Base-by-base conservation (phyloP, 768 basidiomycete species). In the Terana coerulea region DNA sequence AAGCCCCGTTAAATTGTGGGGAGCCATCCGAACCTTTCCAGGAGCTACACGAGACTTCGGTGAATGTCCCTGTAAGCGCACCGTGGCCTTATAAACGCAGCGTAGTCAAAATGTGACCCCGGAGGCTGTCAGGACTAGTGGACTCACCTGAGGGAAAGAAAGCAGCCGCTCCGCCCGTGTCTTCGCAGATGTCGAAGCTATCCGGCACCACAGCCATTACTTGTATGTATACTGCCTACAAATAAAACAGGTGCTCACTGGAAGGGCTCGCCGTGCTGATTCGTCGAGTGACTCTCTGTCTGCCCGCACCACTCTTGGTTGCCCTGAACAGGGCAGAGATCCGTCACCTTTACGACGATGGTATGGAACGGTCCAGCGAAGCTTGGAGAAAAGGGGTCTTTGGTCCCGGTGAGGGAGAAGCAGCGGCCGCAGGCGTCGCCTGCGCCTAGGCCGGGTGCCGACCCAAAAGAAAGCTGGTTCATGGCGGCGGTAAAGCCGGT, bases 371-470 rank as follows among this genome's bases (percentile, higher is more conserved):
- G 77, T 9, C 78, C 80, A 12, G 69, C 61, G 63, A 57, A 81
- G 0, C 66, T 49, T 0, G 79, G 77, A 17, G 77, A 75, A 67
- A 66, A 81, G 19, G 81, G 81, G 61, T 82, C 80, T 7, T 60
- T 54, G 12, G 61, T 69, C 26, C 71, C 79, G 1, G 79, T 78
- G 49, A 83, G 41, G n/a, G 72, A 65, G 61, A 84, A 83, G 69
- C 81, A 83, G 36, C 81, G 76, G 12, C 81, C 81, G 55, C 81
- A 84, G 9, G 77, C 81, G 63, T 81, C 81, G 15, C 81, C 81
- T 1, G 78, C 64, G 12, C 80, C 80, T 0, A 66, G 30, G 0
- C 79, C 78, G 14, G 79, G 75, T n/a, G 61, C 47, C 6, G 77
- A 67, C 35, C 80, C 81, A 50, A 79, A 84, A 0, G 80, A 66